Conservation (phyloP, 1,284 basidiomycete genomes). For the Testicularia cyperi region DNA sequence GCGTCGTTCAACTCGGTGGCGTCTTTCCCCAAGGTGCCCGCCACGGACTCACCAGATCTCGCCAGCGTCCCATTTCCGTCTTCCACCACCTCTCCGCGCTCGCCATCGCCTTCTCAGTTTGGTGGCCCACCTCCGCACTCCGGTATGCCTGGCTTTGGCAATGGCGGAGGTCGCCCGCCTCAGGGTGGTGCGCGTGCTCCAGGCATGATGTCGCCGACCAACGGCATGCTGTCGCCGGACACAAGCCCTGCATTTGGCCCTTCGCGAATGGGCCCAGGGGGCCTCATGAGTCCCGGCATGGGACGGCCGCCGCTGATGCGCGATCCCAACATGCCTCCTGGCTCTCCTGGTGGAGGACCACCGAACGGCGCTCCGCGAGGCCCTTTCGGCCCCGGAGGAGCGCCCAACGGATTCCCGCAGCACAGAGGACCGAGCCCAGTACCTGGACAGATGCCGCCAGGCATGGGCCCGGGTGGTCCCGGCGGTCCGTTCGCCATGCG, state of each 20-base stretch:
- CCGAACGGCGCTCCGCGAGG: too few species aligned
- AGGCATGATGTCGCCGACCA: conserved; percentile 27
- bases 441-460: conserved; percentile 21
- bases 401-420: conserved; percentile 11
- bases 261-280: conserved; percentile 12
- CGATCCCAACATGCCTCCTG: conserved; percentile 32
- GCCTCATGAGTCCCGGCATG: conserved; percentile 17
- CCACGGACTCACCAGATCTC: conserved; percentile 28
- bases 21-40: conserved; percentile 36
- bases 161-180: conserved; percentile 2
- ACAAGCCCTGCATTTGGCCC: conserved; percentile 34
- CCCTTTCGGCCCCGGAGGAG: conserved; percentile 8
- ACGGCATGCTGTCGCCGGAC: conserved; percentile 26
- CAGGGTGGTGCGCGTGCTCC: too few species aligned
- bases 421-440: conserved; percentile 26
- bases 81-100: conserved; percentile 16
- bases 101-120: conserved; percentile 30
- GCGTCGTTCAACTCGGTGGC: conserved; percentile 48
- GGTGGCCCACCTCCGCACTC: neutral
- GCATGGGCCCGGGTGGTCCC: conserved; percentile 12
- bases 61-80: conserved; percentile 6
- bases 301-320: conserved; percentile 33
- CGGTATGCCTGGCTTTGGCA: neutral
- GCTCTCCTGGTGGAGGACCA: conserved; percentile 12
- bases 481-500: conserved; percentile 22